Evolutionary conservation across 108 stramenopile genomes (phyloP).

Genomic region (Ochromonas danica): DNA sequence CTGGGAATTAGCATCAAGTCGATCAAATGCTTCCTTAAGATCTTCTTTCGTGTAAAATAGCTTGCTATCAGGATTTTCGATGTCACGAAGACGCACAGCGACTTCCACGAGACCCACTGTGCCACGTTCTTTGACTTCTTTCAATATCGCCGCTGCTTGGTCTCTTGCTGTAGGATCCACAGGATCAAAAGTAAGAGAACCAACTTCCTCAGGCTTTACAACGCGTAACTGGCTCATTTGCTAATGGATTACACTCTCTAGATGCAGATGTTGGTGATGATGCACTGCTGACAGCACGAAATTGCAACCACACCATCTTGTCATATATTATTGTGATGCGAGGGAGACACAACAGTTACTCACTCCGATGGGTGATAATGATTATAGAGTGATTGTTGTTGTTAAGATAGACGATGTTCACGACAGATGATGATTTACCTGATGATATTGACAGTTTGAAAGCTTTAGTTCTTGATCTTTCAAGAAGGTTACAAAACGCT

Average conservation of each 20-base stretch:
- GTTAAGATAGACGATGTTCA: too few species aligned
- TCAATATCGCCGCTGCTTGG: constrained; percentile 52
- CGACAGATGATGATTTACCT: constrained; percentile 15
- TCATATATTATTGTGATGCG: too few species aligned
- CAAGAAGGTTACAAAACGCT: constrained; percentile 16
- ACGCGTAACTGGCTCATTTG: background rate
- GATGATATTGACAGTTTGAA: constrained; percentile 5
- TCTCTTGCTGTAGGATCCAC: constrained; percentile 48
- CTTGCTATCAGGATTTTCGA: constrained; percentile 38
- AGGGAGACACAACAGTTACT: too few species aligned
- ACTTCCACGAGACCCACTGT: constrained; percentile 43
- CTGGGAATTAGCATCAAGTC: constrained; percentile 53
- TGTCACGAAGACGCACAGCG: constrained; percentile 51
- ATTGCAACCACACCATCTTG: too few species aligned
- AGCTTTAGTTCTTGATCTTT: constrained; percentile 10
- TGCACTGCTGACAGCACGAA: too few species aligned
- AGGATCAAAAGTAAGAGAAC: constrained; percentile 41
- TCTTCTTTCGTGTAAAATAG: constrained; percentile 42
- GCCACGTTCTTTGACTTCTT: constrained; percentile 43
- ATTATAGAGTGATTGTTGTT: too few species aligned
- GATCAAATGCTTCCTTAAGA: constrained; percentile 51
- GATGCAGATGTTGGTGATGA: too few species aligned
- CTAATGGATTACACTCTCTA: background rate
- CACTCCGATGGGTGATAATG: too few species aligned
- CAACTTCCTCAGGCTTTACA: constrained; percentile 10